Percentiles rank a stretch among this genome's conserved stretches.
These are phyloP conservation scores for Oryza australiensis DNA, from an alignment of 176 grass and related monocot species.

Conservation along the genomic window DNA sequence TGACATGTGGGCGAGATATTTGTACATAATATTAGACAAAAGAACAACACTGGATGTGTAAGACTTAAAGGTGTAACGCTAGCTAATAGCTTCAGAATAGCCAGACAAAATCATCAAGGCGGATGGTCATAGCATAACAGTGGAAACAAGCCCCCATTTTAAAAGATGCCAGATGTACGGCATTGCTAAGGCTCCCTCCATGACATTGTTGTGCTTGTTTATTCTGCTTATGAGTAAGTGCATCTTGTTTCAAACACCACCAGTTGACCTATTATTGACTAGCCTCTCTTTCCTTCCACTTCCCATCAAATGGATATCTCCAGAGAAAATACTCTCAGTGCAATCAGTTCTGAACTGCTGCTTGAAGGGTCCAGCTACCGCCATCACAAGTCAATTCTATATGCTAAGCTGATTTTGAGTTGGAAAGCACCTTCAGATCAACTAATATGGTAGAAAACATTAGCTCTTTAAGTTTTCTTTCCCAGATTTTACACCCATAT, in stretches of 20 bases:
- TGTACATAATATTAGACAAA: constrained; percentile 35
- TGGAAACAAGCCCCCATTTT: constrained; percentile 44
- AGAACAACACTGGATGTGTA: constrained; percentile 24
- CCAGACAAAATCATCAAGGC: constrained; percentile 12
- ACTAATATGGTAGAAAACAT: constrained; percentile 38
- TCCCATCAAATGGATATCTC: constrained; percentile 33
- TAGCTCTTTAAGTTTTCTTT: constrained; percentile 30
- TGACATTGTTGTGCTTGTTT: constrained; percentile 18
- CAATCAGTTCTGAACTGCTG: constrained; percentile 23
- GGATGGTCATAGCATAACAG: constrained; percentile 31
- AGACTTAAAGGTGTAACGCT: constrained; percentile 25
- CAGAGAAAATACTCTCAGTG: constrained; percentile 38
- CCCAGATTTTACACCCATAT: constrained; percentile 32
- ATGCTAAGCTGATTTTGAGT: constrained; percentile 36
- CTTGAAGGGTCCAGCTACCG: constrained; percentile 37
- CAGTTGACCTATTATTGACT: constrained; percentile 40
- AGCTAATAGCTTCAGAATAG: constrained; percentile 39
- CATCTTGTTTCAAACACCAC: constrained; percentile 44
- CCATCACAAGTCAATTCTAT: constrained; percentile 27
- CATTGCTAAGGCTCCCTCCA: constrained; percentile 34
- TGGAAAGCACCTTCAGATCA: constrained; percentile 36
- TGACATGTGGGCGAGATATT: constrained; percentile 7
- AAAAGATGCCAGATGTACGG: constrained; percentile 18
- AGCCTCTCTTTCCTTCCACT: constrained; percentile 36
- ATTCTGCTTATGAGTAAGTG: constrained; percentile 40